Conservation (phyloP, 192 early-diverging fungal genomes). For the Backusella tuberculispora region DNA sequence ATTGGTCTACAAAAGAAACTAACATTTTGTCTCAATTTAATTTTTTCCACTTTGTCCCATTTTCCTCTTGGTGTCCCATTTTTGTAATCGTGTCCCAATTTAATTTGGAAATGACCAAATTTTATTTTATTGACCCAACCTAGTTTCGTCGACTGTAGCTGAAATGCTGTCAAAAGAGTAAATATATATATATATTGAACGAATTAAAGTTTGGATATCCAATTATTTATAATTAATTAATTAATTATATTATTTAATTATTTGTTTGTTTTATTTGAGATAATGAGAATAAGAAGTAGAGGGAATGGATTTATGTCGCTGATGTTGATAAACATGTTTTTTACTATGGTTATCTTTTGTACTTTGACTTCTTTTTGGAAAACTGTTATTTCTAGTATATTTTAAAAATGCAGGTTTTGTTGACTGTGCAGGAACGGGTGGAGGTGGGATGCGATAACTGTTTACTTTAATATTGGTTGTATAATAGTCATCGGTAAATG, state of each 20-base stretch:
- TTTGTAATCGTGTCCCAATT: no score
- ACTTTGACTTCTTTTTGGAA: constrained; percentile 16
- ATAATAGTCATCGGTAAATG: constrained; percentile 1
- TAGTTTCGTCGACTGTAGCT: no score
- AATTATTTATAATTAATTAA: no score
- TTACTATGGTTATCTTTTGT: neutral
- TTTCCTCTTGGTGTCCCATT: no score
- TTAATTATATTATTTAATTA: no score
- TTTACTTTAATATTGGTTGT: constrained; percentile 20
- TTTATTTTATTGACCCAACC: no score
- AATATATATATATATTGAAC: neutral
- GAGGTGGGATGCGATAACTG: constrained; percentile 22
- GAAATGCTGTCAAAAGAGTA: neutral
- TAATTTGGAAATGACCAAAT: no score
- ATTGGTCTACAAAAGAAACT: no score
- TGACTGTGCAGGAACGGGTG: constrained; percentile 20
- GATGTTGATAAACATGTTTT: constrained; percentile 1
- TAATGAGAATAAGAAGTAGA: neutral
- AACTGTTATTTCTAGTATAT: constrained; percentile 8
- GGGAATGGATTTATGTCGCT: constrained; percentile 6
- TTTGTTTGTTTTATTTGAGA: neutral
- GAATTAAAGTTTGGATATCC: no score
- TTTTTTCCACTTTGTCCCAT: no score
- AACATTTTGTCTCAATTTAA: no score
- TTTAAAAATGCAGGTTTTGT: constrained; percentile 23